Percentiles rank a stretch among this genome's conserved stretches.
phyloP scores from a whole-genome alignment of 805 yeast genomes.

The Candida dendrica region DNA sequence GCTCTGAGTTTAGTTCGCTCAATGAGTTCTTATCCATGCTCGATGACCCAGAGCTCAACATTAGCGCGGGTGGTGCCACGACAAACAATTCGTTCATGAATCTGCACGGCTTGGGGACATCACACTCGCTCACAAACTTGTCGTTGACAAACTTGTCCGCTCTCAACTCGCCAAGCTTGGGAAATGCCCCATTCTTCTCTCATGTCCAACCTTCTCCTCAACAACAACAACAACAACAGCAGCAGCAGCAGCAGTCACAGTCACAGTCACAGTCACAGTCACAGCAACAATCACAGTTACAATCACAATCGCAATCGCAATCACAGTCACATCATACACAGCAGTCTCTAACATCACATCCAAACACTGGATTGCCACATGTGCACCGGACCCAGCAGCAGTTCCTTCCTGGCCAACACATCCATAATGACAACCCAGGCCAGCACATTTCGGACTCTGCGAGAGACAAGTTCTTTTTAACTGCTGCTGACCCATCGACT shows the following conservation, averaged over 20 bases:
- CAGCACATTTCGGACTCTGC: constrained; percentile 54
- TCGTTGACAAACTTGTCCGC: constrained; percentile 15
- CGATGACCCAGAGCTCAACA: constrained; percentile 68
- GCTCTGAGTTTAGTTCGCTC: constrained; percentile 83
- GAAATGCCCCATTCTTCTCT: background rate
- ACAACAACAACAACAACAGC: constrained; percentile 1
- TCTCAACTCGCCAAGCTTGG: constrained; percentile 16
- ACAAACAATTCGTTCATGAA: constrained; percentile 1
- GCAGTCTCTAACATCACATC: background rate
- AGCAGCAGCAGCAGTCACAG: background rate
- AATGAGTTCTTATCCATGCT: constrained; percentile 86
- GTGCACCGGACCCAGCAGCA: constrained; percentile 6
- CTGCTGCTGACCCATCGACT: constrained; percentile 96
- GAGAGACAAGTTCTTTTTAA: constrained; percentile 84
- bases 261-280: background rate
- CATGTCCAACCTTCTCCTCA: constrained; percentile 3
- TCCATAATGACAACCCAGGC: constrained; percentile 2
- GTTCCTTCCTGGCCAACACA: constrained; percentile 5
- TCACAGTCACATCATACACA: background rate
- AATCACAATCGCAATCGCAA: no score
- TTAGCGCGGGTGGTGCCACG: constrained; percentile 3
- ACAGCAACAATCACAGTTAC: background rate
- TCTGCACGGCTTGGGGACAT: constrained; percentile 7
- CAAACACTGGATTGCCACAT: background rate
- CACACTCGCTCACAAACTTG: constrained; percentile 21